These are phyloP conservation scores for Tylopilus orsonianus DNA, from an alignment of 1,284 basidiomycete species.

Conservation along the genomic window DNA sequence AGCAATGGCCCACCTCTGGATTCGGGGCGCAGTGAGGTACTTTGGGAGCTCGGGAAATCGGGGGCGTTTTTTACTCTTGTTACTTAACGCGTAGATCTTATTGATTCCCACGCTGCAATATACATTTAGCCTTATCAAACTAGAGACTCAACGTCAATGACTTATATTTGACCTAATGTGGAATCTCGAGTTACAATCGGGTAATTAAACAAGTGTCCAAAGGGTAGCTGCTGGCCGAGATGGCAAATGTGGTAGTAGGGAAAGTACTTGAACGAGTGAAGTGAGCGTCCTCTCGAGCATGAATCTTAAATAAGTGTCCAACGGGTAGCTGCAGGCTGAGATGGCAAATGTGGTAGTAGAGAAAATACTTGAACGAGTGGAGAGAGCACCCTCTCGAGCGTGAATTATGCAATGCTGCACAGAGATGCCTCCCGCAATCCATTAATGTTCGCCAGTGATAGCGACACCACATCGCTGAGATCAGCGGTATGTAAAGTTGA, in stretches of 20 bases:
- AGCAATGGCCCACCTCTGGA: no score
- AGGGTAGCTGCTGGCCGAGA: constrained; percentile 4
- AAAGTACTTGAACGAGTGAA: constrained; percentile 9
- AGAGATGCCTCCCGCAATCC: constrained; percentile 11
- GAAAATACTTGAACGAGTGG: constrained; percentile 9
- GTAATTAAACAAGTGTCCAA: constrained; percentile 11
- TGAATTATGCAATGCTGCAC: constrained; percentile 20
- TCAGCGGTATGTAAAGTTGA: constrained; percentile 13
- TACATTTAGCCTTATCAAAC: no score
- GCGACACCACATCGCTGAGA: constrained; percentile 7
- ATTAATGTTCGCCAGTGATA: constrained; percentile 9
- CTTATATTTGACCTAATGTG: constrained; percentile 1
- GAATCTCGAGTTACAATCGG: not conserved
- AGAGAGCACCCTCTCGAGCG: constrained; percentile 3
- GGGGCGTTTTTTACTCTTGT: constrained; percentile 31
- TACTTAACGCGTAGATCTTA: constrained; percentile 22
- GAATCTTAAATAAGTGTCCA: constrained; percentile 12
- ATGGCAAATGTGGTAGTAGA: not conserved
- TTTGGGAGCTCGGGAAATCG: constrained; percentile 15
- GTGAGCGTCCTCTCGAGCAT: constrained; percentile 3
- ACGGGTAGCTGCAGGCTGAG: constrained; percentile 4
- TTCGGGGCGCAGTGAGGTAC: no score
- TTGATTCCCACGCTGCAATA: no score
- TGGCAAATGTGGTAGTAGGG: not conserved
- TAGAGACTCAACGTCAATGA: no score